A percentile compares a stretch with the other conserved stretches of the same genome.
phyloP scores from a whole-genome alignment of 768 basidiomycete genomes.

The Macrolepiota fuliginosa region DNA sequence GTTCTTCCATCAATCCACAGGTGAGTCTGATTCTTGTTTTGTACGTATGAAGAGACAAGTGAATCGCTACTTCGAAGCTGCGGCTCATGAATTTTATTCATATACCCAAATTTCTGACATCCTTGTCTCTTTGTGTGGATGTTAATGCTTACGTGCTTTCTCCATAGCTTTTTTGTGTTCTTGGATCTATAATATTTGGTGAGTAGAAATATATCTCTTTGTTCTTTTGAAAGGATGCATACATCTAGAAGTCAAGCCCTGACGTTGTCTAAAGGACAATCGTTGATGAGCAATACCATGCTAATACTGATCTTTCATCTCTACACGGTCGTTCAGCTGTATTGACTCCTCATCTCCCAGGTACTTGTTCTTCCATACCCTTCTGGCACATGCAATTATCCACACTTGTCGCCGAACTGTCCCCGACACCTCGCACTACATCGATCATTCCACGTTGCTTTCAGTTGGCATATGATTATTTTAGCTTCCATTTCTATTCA shows the following conservation, averaged over 20 bases:
- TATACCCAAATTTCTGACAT: conserved; percentile 95
- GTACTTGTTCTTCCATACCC: background rate
- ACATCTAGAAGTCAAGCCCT: conserved; percentile 91
- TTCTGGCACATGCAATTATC: background rate
- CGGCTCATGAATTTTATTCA: conserved; percentile 62
- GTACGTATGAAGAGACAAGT: conserved; percentile 58
- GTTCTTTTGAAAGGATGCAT: conserved; percentile 49
- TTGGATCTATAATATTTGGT: conserved; percentile 4
- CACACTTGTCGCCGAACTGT: background rate
- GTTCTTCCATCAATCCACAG: conserved; percentile 20
- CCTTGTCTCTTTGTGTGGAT: conserved; percentile 17
- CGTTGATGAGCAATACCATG: conserved; percentile 78
- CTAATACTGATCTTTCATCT: conserved; percentile 70
- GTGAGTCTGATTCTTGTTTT: conserved; percentile 24
- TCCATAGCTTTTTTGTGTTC: conserved; percentile 15
- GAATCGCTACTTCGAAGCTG: conserved; percentile 91
- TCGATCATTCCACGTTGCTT: background rate
- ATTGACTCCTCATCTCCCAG: conserved; percentile 11
- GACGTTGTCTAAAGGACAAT: conserved; percentile 71
- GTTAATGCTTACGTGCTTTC: conserved; percentile 4
- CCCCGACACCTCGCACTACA: background rate
- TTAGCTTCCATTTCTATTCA: background rate
- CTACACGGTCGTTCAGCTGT: background rate
- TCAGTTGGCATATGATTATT: background rate
- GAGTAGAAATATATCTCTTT: conserved; percentile 27